Conservation (phyloP, 1,284 basidiomycete genomes). For the Pseudozyma pruni region DNA sequence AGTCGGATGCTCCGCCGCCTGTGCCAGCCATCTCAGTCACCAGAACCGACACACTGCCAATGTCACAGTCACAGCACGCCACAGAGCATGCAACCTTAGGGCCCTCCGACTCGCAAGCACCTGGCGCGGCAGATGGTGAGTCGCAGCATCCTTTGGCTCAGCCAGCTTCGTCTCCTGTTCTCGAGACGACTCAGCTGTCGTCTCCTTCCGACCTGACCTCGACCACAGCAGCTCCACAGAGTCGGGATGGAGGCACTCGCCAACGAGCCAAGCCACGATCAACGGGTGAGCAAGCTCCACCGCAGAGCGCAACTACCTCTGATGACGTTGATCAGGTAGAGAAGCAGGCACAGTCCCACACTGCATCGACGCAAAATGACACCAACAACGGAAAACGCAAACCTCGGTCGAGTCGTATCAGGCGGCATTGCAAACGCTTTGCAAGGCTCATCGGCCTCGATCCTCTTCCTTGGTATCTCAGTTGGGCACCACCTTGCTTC, state of each 20-base stretch:
- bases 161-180: neutral
- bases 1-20: neutral
- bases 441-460: conserved; percentile 24
- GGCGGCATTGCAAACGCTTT: conserved; percentile 15
- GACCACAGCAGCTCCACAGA: neutral
- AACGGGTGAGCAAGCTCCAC: neutral
- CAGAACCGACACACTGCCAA: neutral
- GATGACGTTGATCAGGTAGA: conserved; percentile 24
- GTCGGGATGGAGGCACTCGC: conserved; percentile 1
- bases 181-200: conserved; percentile 1
- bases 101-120: too few relatives aligned
- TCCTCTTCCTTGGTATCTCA: conserved; percentile 36
- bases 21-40: conserved; percentile 24
- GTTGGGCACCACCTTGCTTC: conserved; percentile 41
- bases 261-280: conserved; percentile 9
- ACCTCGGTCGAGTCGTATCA: neutral
- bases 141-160: conserved; percentile 1
- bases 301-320: conserved; percentile 1
- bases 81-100: neutral
- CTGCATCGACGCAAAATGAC: neutral
- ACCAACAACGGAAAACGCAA: conserved; percentile 32
- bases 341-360: conserved; percentile 5
- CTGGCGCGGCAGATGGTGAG: too few relatives aligned
- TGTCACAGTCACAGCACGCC: neutral
- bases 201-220: conserved; percentile 1